Evolutionary conservation across 305 asterid species (phyloP).

Genomic region (Caryopteris hybrid): DNA sequence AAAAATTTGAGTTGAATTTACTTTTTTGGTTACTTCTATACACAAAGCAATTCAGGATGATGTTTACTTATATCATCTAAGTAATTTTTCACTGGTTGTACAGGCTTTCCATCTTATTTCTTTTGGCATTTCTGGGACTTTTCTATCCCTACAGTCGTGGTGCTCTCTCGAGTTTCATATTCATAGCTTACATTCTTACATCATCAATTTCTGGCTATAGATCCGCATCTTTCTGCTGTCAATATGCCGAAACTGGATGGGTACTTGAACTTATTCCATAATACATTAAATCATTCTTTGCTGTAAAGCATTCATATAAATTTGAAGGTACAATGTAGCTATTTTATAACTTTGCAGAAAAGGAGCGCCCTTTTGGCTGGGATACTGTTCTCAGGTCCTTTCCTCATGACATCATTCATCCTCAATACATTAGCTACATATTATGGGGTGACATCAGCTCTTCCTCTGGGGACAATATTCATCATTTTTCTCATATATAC

Average conservation of each 20-base stretch:
- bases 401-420: slow-evolving; percentile 34
- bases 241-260: slow-evolving; percentile 62
- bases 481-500: slow-evolving; percentile 39
- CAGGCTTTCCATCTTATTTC: slow-evolving; percentile 63
- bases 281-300: slow-evolving; percentile 1
- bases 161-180: slow-evolving; percentile 44
- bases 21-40: not conserved
- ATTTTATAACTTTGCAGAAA: slow-evolving; percentile 41
- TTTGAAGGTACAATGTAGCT: not conserved
- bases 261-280: slow-evolving; percentile 33
- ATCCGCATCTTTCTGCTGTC: slow-evolving; percentile 67
- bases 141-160: slow-evolving; percentile 78
- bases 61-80: not conserved
- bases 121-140: slow-evolving; percentile 57
- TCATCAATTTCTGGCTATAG: slow-evolving; percentile 72
- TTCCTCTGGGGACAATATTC: slow-evolving; percentile 69
- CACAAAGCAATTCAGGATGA: not conserved
- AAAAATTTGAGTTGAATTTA: too few species aligned
- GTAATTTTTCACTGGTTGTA: slow-evolving; percentile 10
- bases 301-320: not conserved
- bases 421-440: slow-evolving; percentile 55
- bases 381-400: slow-evolving; percentile 53
- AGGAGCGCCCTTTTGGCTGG: slow-evolving; percentile 51
- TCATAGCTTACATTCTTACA: slow-evolving; percentile 56
- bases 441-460: slow-evolving; percentile 56